Evolutionary conservation across 768 basidiomycete genomes (phyloP).

Genomic region (Xerocomellus chrysenteron): DNA sequence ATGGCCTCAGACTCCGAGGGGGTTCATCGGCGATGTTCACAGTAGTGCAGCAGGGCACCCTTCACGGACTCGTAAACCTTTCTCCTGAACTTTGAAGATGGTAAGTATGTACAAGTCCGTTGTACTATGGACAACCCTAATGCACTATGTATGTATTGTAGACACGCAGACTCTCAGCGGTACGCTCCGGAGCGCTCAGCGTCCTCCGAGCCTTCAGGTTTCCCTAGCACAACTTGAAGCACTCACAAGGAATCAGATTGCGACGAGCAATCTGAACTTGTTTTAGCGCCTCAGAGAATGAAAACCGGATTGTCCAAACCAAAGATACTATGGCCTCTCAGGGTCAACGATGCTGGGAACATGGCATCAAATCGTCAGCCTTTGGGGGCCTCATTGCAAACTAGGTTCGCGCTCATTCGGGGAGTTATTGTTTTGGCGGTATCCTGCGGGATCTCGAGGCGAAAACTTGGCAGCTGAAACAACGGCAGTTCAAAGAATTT

Average conservation of each 20-base stretch:
- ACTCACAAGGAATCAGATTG: conserved; percentile 15
- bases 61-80: conserved; percentile 6
- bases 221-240: conserved; percentile 35
- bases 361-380: too few relatives aligned
- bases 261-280: too few relatives aligned
- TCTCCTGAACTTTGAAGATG: conserved; percentile 24
- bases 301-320: too few relatives aligned
- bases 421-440: too few relatives aligned
- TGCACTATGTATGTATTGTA: background rate
- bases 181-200: conserved; percentile 21
- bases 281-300: too few relatives aligned
- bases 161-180: conserved; percentile 46
- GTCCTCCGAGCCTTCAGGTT: conserved; percentile 34
- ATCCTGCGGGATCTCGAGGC: too few relatives aligned
- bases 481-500: too few relatives aligned
- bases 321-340: too few relatives aligned
- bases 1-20: conserved; percentile 14
- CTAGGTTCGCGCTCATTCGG: too few relatives aligned
- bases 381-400: too few relatives aligned
- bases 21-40: background rate
- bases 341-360: too few relatives aligned
- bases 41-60: background rate
- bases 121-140: conserved; percentile 3
- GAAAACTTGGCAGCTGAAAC: too few relatives aligned
- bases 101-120: conserved; percentile 9